phyloP scores from a whole-genome alignment of 108 stramenopile genomes.

The Mayamaea pseudoterrestris region DNA sequence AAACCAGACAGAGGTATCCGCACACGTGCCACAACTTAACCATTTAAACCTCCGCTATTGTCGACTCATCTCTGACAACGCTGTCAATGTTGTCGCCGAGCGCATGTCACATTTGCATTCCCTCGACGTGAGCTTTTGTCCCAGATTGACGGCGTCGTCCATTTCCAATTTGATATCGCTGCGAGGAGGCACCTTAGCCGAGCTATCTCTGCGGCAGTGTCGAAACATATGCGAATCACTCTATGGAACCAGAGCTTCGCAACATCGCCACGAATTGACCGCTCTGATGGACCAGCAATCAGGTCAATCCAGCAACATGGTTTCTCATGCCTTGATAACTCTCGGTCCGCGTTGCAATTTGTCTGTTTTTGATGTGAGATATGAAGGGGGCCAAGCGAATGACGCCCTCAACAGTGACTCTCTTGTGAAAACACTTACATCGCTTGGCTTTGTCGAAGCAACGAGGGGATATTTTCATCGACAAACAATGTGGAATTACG shows the following conservation, averaged over 20 bases:
- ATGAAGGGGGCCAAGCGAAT: conserved; percentile 16
- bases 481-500: no score
- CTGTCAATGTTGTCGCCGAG: conserved; percentile 24
- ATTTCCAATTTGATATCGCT: conserved; percentile 19
- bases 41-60: conserved; percentile 42
- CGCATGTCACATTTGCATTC: conserved; percentile 31
- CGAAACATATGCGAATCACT: no score
- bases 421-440: conserved; percentile 23
- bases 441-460: conserved; percentile 25
- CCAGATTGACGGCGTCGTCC: conserved; percentile 23
- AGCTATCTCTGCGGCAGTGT: conserved; percentile 36
- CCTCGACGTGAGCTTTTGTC: conserved; percentile 55
- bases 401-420: conserved; percentile 6
- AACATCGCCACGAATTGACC: no score
- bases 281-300: no score
- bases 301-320: no score
- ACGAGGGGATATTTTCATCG: conserved; percentile 28
- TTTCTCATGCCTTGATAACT: conserved; percentile 10
- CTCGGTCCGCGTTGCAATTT: conserved; percentile 2
- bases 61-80: conserved; percentile 32
- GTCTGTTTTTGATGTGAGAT: conserved; percentile 30
- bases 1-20: no score
- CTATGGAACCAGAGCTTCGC: no score
- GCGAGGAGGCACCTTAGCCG: conserved; percentile 21
- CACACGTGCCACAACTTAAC: conserved; percentile 1